A percentile compares a stretch with the other conserved stretches of the same genome.
These are phyloP conservation scores for Ramaria rubella DNA, from an alignment of 768 basidiomycete genomes.

Conservation along the genomic window DNA sequence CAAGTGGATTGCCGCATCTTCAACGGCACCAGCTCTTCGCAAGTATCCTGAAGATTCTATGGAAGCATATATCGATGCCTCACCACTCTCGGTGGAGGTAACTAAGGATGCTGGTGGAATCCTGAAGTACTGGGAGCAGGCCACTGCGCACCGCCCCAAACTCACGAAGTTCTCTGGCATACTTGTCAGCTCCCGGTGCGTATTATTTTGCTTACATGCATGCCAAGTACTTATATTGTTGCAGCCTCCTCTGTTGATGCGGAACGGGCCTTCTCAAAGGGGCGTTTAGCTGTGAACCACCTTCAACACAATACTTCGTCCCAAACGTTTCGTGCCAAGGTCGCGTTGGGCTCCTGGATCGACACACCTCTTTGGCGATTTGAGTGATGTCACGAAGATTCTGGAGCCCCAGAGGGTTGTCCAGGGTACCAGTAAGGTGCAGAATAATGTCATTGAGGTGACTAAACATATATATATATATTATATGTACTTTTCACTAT, in stretches of 20 bases:
- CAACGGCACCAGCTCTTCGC: not conserved
- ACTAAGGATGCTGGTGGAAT: slow-evolving; percentile 10
- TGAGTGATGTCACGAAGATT: not conserved
- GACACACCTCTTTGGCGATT: too few relatives aligned
- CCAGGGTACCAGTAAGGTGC: not conserved
- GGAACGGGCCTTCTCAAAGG: too few relatives aligned
- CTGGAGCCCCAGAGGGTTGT: not conserved
- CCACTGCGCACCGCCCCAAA: not conserved
- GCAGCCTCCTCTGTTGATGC: too few relatives aligned
- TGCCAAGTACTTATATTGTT: not conserved
- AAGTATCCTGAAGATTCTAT: not conserved
- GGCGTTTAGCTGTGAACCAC: too few relatives aligned
- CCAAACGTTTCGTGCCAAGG: too few relatives aligned
- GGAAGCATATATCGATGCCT: slow-evolving; percentile 10
- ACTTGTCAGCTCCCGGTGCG: not conserved
- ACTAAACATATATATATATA: not conserved
- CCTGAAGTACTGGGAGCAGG: too few relatives aligned
- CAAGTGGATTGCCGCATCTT: not conserved
- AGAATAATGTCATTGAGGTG: not conserved
- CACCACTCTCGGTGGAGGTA: not conserved
- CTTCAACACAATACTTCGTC: too few relatives aligned
- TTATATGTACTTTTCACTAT: not conserved
- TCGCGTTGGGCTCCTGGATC: too few relatives aligned
- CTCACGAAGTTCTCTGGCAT: not conserved
- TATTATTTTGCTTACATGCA: too few relatives aligned